Base-by-base conservation (phyloP, 2,329 filamentous ascomycete genomes). In the Cladosporium sp. region DNA sequence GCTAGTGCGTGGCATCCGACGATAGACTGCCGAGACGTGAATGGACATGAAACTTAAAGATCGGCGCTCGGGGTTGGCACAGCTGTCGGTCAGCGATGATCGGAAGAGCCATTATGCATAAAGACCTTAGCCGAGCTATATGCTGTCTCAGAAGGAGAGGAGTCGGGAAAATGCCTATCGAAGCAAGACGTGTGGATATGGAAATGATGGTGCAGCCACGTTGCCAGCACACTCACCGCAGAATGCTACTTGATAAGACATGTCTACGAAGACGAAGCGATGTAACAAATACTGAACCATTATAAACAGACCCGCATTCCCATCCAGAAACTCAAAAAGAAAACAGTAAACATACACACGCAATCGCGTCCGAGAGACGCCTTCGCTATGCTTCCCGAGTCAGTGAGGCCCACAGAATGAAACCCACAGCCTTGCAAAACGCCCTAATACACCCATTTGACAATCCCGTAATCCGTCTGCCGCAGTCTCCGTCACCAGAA, bases 401-500 rank as follows among this genome's bases (percentile, higher is more conserved):
- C 42, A 36, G 25, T 20, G 19, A 47, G 30, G 14, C 51, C 51
- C 11, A n/a, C 17, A 47, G 12, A 5, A 47, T 28, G 20, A 30
- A 28, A 30, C 25, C 43, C 43, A 34, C 30, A 34, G 7, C 11
- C 30, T 38, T 7, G 19, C 39, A 22, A 43, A 43, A 43, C 43
- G 49, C 30, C 30, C 30, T 38, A 14, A 47, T 45, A 47, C 52
- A 17, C 47, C 47, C 40, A 17, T 40, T 4, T 25, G 8, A 11
- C 45, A 5, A 36, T 49, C 14, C 45, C 45, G 6, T 28, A n/a
- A 5, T 3, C 30, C 22, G 28, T 45, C 40, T 38, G 34, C 42
- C 34, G 54, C 19, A 49, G 7, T 42, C 15, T 28, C 17, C 20
- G 20, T 51, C 61, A 97, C 93, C 93, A 97, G 82, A 97, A 97